Conservation (phyloP, 148 eudicot genomes). For the Cornus kousa region DNA sequence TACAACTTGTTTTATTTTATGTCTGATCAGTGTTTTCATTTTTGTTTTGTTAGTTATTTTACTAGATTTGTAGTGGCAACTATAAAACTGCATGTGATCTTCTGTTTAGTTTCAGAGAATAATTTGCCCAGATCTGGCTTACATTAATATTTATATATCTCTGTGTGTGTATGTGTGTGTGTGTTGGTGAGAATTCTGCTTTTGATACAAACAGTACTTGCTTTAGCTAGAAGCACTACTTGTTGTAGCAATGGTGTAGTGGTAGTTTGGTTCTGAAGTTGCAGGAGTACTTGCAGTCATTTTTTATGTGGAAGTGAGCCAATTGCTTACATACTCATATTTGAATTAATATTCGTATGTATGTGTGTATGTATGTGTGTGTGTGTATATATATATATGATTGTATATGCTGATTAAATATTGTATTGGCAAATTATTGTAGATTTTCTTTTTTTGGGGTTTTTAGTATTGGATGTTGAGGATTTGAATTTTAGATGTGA, state of each 20-base stretch:
- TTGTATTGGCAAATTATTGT: no score
- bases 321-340: background rate
- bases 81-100: background rate
- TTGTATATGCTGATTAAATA: no score
- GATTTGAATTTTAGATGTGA: no score
- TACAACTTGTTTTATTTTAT: background rate
- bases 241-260: background rate
- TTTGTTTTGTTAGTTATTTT: background rate
- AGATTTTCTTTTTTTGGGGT: background rate
- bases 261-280: background rate
- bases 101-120: conserved; percentile 1
- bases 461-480: background rate
- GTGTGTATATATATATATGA: no score
- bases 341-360: background rate
- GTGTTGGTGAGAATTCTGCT: background rate
- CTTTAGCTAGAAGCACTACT: background rate
- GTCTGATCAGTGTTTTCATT: background rate
- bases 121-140: background rate
- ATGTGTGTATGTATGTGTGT: no score
- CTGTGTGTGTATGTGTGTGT: no score
- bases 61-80: background rate
- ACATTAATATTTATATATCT: no score
- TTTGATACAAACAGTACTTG: conserved; percentile 12
- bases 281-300: background rate
- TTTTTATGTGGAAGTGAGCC: background rate